These are phyloP conservation scores for Aspergillus uvarum DNA, from an alignment of 2,329 filamentous ascomycete species.

Conservation along the genomic window DNA sequence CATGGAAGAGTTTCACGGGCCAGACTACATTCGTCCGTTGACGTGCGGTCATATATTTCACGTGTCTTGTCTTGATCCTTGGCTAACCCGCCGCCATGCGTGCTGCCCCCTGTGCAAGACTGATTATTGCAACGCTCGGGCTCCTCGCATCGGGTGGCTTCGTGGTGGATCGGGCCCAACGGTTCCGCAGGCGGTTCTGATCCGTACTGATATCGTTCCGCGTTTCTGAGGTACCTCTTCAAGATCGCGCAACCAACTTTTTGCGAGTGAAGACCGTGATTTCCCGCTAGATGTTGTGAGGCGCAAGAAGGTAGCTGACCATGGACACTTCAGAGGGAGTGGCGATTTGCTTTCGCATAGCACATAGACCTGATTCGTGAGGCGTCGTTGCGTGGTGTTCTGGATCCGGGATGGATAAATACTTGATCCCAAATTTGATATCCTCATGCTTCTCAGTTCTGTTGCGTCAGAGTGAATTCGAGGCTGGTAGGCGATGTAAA, in stretches of 20 bases:
- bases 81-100: conserved; percentile 88
- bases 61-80: conserved; percentile 89
- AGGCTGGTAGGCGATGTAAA: not conserved
- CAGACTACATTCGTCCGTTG: conserved; percentile 88
- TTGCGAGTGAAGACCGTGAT: not conserved
- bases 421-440: no score
- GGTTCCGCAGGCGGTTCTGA: conserved; percentile 1
- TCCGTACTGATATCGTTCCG: conserved; percentile 12
- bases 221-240: not conserved
- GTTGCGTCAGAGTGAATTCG: not conserved
- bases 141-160: not conserved
- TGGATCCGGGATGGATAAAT: no score
- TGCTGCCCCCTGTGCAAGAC: conserved; percentile 92
- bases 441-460: not conserved
- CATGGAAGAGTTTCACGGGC: conserved; percentile 86
- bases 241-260: not conserved
- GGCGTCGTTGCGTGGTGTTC: no score
- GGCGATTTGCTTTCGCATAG: no score
- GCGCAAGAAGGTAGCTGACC: no score
- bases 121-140: conserved; percentile 2
- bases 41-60: conserved; percentile 98
- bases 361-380: no score
- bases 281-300: not conserved
- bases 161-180: not conserved
- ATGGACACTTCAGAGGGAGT: no score